A percentile compares a stretch with the other conserved stretches of the same genome.
Conservation (phyloP, 1,284 basidiomycete genomes). For the Cutaneotrichosporon mucoides region DNA sequence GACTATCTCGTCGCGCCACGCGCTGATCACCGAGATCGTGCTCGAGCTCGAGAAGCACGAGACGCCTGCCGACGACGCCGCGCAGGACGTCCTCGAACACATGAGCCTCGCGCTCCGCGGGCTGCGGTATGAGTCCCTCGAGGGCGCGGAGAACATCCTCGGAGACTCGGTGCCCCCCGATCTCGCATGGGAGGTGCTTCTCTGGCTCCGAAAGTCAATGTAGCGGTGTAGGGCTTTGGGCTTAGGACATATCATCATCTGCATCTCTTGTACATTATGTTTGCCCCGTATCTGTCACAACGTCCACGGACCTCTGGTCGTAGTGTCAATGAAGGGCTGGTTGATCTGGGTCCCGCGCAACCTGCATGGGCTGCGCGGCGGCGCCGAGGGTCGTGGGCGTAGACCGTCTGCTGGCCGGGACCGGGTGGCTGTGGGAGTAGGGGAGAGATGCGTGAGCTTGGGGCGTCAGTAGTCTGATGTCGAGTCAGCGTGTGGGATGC, state of each 20-base stretch:
- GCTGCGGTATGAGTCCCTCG: conserved; percentile 44
- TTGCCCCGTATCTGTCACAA: conserved; percentile 51
- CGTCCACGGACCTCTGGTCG: conserved; percentile 39
- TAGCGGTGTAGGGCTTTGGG: conserved; percentile 6
- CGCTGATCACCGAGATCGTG: conserved; percentile 47
- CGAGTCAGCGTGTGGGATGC: too few relatives aligned
- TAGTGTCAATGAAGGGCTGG: conserved; percentile 41
- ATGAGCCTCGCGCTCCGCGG: conserved; percentile 40
- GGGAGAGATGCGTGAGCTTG: too few relatives aligned
- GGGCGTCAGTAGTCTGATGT: too few relatives aligned
- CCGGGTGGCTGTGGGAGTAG: too few relatives aligned
- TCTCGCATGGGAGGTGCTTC: conserved; percentile 34
- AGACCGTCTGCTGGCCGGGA: too few relatives aligned
- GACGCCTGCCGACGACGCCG: conserved; percentile 15
- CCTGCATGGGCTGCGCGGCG: conserved; percentile 14
- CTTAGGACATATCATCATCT: not conserved
- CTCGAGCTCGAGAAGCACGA: conserved; percentile 24
- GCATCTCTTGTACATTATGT: conserved; percentile 25
- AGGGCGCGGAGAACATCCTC: conserved; percentile 29
- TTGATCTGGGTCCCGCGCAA: conserved; percentile 20
- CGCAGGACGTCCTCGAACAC: conserved; percentile 31
- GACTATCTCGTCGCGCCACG: conserved; percentile 50
- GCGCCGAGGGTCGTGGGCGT: not conserved
- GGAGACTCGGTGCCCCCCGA: conserved; percentile 14
- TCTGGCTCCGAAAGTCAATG: conserved; percentile 42